phyloP scores from a whole-genome alignment of 805 yeast genomes.

The Metschnikowia borealis region DNA sequence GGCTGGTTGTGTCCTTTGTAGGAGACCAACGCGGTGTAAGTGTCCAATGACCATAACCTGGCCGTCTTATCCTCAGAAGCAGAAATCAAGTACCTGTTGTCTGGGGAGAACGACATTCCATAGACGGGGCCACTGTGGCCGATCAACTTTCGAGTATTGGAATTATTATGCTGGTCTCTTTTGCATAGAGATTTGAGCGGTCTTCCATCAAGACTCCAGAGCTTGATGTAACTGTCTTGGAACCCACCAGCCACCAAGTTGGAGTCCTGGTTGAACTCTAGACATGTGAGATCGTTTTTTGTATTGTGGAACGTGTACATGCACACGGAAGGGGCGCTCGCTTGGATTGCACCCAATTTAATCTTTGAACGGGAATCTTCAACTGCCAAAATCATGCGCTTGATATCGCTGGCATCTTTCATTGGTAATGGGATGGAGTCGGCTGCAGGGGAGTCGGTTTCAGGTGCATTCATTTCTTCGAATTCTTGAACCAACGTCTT shows the following conservation, averaged over 20 bases:
- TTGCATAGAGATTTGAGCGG: conserved; percentile 64
- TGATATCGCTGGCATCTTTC: conserved; percentile 74
- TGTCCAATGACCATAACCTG: conserved; percentile 90
- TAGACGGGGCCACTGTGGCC: conserved; percentile 96
- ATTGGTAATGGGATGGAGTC: conserved; percentile 84
- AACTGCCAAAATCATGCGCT: conserved; percentile 70
- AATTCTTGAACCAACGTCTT: conserved; percentile 63
- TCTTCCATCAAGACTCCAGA: conserved; percentile 92
- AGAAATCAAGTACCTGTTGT: conserved; percentile 72
- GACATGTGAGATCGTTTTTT: conserved; percentile 77
- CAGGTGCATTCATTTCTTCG: conserved; percentile 52
- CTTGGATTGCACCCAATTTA: conserved; percentile 63
- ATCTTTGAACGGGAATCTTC: conserved; percentile 79
- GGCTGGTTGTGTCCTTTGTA: conserved; percentile 96
- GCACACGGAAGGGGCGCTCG: conserved; percentile 89
- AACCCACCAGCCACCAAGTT: conserved; percentile 91
- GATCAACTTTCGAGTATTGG: conserved; percentile 54
- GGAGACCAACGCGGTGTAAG: conserved; percentile 83
- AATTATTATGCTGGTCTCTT: conserved; percentile 47
- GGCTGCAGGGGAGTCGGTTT: conserved; percentile 62
- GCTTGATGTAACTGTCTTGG: conserved; percentile 82
- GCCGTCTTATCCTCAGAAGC: conserved; percentile 91
- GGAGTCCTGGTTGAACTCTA: conserved; percentile 84
- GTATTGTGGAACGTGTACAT: conserved; percentile 98
- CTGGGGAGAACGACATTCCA: conserved; percentile 87